These are phyloP conservation scores for Casuarina equisetifolia DNA, from an alignment of 306 rosid species.

Conservation along the genomic window DNA sequence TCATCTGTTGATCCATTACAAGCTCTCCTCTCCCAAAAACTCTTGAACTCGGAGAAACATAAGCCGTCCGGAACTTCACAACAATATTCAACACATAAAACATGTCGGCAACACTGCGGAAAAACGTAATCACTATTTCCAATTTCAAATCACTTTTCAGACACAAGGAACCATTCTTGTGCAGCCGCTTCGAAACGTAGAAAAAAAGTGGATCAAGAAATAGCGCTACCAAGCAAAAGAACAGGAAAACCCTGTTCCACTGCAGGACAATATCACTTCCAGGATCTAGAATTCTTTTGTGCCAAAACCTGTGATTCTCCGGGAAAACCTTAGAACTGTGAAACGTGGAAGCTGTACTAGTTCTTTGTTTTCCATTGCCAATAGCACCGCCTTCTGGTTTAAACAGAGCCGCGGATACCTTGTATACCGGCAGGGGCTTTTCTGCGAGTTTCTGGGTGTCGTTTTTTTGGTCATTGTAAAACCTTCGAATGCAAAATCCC, in stretches of 20 bases:
- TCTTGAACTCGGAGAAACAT: constrained; percentile 78
- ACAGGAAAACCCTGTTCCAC: constrained; percentile 75
- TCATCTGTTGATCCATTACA: constrained; percentile 66
- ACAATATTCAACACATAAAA: constrained; percentile 66
- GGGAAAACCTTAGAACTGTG: constrained; percentile 53
- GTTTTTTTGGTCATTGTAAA: constrained; percentile 46
- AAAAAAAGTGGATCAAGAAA: constrained; percentile 89
- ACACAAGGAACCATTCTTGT: constrained; percentile 47
- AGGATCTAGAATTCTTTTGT: constrained; percentile 74
- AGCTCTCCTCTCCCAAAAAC: constrained; percentile 91
- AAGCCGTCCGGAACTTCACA: constrained; percentile 83
- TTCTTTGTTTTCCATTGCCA: constrained; percentile 35
- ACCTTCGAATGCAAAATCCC: constrained; percentile 39
- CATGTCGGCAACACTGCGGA: constrained; percentile 76
- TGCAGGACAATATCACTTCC: constrained; percentile 68
- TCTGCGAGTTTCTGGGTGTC: constrained; percentile 38
- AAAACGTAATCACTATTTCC: constrained; percentile 69
- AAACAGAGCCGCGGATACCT: constrained; percentile 28
- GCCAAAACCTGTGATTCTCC: constrained; percentile 44
- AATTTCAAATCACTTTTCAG: constrained; percentile 69
- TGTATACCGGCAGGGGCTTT: constrained; percentile 46
- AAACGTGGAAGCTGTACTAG: constrained; percentile 25
- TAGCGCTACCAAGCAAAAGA: constrained; percentile 66
- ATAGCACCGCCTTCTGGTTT: constrained; percentile 34
- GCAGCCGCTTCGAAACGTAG: constrained; percentile 65